Conservation (phyloP, 225 moss, liverwort and hornwort genomes). For the Physcomitrium patens region DNA sequence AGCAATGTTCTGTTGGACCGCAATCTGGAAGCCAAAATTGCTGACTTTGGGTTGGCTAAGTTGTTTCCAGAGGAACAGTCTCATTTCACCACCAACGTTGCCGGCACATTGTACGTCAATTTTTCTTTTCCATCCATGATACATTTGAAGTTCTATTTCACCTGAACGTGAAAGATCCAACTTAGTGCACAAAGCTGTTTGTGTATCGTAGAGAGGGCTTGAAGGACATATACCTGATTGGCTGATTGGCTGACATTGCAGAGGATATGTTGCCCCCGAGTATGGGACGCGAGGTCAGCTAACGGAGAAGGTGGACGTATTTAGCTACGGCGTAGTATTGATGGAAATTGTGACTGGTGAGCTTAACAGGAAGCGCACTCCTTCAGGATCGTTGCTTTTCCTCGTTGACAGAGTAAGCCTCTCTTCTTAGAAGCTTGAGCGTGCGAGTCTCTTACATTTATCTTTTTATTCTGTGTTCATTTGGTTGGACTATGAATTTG, state of each 20-base stretch:
- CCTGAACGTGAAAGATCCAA: neutral
- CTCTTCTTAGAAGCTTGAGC: slow-evolving; percentile 2
- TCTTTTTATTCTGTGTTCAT: neutral
- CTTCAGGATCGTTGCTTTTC: slow-evolving; percentile 52
- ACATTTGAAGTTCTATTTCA: neutral
- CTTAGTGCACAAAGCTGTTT: neutral
- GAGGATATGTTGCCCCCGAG: slow-evolving; percentile 65
- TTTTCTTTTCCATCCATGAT: slow-evolving; percentile 9
- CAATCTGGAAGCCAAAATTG: slow-evolving; percentile 90
- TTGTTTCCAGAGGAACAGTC: slow-evolving; percentile 61
- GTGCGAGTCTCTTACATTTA: neutral
- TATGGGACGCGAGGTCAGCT: slow-evolving; percentile 59
- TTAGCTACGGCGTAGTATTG: slow-evolving; percentile 61
- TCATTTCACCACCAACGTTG: slow-evolving; percentile 61
- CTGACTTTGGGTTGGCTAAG: slow-evolving; percentile 92
- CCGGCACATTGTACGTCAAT: slow-evolving; percentile 52
- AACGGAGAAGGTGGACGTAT: slow-evolving; percentile 65
- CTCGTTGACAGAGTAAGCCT: slow-evolving; percentile 54
- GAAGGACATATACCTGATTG: neutral
- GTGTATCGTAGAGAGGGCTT: neutral
- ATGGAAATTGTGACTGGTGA: slow-evolving; percentile 64
- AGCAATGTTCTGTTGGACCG: slow-evolving; percentile 83
- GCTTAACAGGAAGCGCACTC: slow-evolving; percentile 56
- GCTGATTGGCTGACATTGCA: slow-evolving; percentile 24
- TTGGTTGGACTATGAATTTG: neutral